Percentiles rank a stretch among this genome's conserved stretches.
Conservation (phyloP, 495 filamentous ascomycete species). For the Penicillium pulvis region DNA sequence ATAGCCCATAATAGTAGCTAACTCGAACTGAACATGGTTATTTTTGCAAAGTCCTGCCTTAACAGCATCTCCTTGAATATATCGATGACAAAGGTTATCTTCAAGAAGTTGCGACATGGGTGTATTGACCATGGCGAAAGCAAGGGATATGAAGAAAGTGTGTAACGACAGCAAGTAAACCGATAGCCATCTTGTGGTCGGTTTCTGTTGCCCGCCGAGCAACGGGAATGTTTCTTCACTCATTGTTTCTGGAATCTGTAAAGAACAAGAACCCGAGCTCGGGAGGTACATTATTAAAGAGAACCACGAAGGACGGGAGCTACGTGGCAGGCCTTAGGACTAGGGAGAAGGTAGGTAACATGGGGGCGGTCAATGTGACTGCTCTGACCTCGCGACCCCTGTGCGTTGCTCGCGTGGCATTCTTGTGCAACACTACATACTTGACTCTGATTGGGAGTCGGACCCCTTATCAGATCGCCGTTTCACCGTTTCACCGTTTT, state of each 20-base stretch:
- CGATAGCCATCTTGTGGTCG: not conserved
- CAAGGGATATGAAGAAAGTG: not conserved
- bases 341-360: not conserved
- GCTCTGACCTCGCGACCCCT: not conserved
- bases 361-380: not conserved
- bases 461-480: constrained; percentile 1
- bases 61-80: not conserved
- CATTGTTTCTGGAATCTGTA: not conserved
- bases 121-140: not conserved
- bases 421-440: not conserved
- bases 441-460: not conserved
- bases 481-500: constrained; percentile 1
- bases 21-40: not conserved
- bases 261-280: not conserved
- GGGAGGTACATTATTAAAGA: not conserved
- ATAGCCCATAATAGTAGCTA: not conserved
- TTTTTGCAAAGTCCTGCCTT: not conserved
- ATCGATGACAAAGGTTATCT: constrained; percentile 4
- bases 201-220: not conserved
- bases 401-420: not conserved
- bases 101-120: constrained; percentile 1
- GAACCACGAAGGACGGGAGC: not conserved
- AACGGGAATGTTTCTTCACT: not conserved
- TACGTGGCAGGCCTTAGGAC: not conserved
- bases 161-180: not conserved